Base-by-base conservation (phyloP, 495 filamentous ascomycete species). In the Lichenothelia convexa region DNA sequence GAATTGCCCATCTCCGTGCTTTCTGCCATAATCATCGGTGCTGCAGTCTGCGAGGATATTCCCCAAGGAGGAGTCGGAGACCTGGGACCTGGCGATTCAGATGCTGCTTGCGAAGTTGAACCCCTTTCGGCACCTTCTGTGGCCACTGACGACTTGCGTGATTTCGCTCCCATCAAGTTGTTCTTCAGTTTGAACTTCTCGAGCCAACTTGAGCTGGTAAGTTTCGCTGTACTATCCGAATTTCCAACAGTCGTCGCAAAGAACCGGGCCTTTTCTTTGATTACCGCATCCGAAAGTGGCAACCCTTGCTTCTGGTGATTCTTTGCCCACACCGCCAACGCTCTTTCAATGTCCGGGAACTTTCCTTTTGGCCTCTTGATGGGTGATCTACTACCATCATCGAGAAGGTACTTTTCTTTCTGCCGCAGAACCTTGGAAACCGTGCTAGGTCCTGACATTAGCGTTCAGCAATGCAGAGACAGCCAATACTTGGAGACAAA, bases 151-250 rank as follows among this genome's bases (percentile, higher is more conserved):
- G 71, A 68, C 50, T 81, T 78, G 41, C 69, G 64, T 32, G 77
- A 71, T 44, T 67, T 68, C 0, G 73, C 65, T 17, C 70, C 68
- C 27, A 71, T 62, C 18, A 91, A 65, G 38, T 77, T 75, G 55
- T 95, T 82, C 55, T 87, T 94, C 42, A 79, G 71, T 62, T 94
- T 93, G 64, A 99, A 95, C 51, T 91, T 93, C 53, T 93, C 87
- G 35, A 99, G 65, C 85, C 86, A 94, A 41, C 65, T 70, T 5
- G 73, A 57, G 39, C 68, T 85, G 45, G 77, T 74, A 22, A 75
- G 66, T 53, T 86, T 82, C 35, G 76, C 62, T 36, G 84, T 77
- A 42, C 70, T 75, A 40, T 93, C 89, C 8, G 72, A 65, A 44
- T 68, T 73, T 18, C 77, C 76, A 20, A 76, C 72, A 18, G 78